Evolutionary conservation across 2,329 filamentous ascomycete species (phyloP).

Genomic region (Coniochaeta ligniaria): DNA sequence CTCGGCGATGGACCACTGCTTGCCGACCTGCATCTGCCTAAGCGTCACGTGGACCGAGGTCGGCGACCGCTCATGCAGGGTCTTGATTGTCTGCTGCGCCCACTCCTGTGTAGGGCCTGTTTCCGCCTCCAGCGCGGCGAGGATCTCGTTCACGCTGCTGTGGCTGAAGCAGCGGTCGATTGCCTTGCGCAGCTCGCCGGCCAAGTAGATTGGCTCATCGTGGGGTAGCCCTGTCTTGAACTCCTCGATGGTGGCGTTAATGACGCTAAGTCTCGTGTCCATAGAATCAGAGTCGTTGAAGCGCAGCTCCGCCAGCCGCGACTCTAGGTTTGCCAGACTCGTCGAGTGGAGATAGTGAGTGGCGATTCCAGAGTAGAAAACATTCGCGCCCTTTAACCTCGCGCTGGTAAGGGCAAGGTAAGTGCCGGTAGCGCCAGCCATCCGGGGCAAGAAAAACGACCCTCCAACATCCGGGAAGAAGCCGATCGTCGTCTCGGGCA

Average conservation of each 20-base stretch:
- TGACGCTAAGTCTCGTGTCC: constrained; percentile 56
- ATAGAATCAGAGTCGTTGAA: constrained; percentile 72
- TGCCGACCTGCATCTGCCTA: constrained; percentile 71
- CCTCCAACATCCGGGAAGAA: constrained; percentile 98
- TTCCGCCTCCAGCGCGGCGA: constrained; percentile 56
- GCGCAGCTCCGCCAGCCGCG: constrained; percentile 78
- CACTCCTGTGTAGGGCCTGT: constrained; percentile 55
- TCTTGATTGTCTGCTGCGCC: constrained; percentile 71
- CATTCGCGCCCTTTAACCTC: constrained; percentile 72
- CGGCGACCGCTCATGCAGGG: constrained; percentile 72
- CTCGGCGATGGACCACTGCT: constrained; percentile 71
- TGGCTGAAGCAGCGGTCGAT: constrained; percentile 80
- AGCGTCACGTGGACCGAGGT: constrained; percentile 81
- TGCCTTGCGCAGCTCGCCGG: constrained; percentile 64
- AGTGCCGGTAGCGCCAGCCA: constrained; percentile 80
- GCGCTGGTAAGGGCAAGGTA: constrained; percentile 92
- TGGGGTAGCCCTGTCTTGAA: constrained; percentile 80
- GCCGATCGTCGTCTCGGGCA: constrained; percentile 97
- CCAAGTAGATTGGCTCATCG: constrained; percentile 59
- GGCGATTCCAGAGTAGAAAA: constrained; percentile 84
- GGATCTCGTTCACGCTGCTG: constrained; percentile 61
- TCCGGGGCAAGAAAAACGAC: constrained; percentile 87
- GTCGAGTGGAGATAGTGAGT: constrained; percentile 96
- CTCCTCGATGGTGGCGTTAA: constrained; percentile 87
- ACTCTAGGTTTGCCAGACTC: constrained; percentile 71